Base-by-base conservation (phyloP, 345 rosid species). In the Aegle marmelos region DNA sequence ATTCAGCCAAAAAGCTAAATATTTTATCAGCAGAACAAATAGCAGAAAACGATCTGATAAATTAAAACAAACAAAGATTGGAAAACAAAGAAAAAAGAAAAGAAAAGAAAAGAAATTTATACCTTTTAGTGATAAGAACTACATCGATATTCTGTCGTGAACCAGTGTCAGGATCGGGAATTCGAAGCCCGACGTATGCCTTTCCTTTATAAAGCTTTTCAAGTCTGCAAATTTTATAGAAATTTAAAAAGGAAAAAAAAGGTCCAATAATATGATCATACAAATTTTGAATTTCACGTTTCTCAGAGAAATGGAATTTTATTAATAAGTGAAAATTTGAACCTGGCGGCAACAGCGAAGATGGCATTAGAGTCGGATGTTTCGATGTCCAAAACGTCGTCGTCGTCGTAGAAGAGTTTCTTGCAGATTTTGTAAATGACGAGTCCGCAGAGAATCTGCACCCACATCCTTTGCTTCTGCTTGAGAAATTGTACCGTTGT, bases 131-230 rank as follows among this genome's bases (percentile, higher is more conserved):
- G 72, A 95, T 83, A 68, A 91, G 93, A 48, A 90, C 97, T 56
- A 90, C 68, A 78, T 95, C 97, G 22, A 95, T 84, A 72, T 86
- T 84, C 83, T 91, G 91, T 37, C 91, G 90, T 9, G 94, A 85
- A 78, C 89, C 91, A 28, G 97, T 83, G 66, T 95, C 99, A 9
- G 97, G 83, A 84, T 95, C 98, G 2, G 98, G 99, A 84, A 95
- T 89, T 54, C 91, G 92, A 79, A 95, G 99, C 62, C 99, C 99
- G 6, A 89, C 88, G 69, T 90, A 92, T 4, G 86, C 91, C 73
- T 93, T 95, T 57, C 99, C 99, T 70, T 90, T 91, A 76, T 90
- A 88, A 65, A 93, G 90, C 90, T 93, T 95, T 77, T 93, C 98
- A 27, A 95, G 87, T 65, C 99, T 95, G 67, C 39, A 76, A n/a